Base-by-base conservation (phyloP, 1,139 yeast genomes). In the Yamadazyma buinensis region DNA sequence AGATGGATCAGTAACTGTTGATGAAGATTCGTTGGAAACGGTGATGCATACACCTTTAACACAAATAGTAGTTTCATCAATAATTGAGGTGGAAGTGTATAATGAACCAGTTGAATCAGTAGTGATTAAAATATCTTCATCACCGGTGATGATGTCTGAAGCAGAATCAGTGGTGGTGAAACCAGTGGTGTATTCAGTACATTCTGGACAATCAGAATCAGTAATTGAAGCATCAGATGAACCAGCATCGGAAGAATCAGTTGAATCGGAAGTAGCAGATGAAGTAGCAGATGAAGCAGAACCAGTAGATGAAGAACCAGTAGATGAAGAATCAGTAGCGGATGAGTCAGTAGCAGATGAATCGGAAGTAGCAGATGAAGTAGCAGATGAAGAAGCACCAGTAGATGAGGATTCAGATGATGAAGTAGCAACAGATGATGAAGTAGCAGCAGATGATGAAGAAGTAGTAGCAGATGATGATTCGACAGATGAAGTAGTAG, bases 351-450 rank as follows among this genome's bases (percentile, higher is more conserved):
- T 29, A 28, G 47, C 26, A 13, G 25, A 26, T 20, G 15, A 23
- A 29, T 32, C n/a, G 6, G 28, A n/a, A 23, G 38, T n/a, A 14
- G 26, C 24, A 28, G 30, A 19, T 20, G 30, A 32, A 23, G 24
- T 22, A 17, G 39, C 36, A 20, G 35, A 14, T 12, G 29, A 26
- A 21, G 55, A 35, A 35, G 51, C 55, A 35, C 59, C 51, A 17
- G 5, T 7, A 17, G 19, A 17, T 17, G 19, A 17, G 7, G 7
- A 5, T 5, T 5, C 19, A 17, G 19, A 5, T 5, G 19, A 17
- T 17, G 19, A 17, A 29, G 57, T 57, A 36, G 65, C 48, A 44
- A 67, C 28, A 36, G 66, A 48, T 44, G 67, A 27, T 28, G 39
- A 12, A 13, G 34, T 15, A 28, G 31, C 26, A 17, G 24, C 11